phyloP scores from a whole-genome alignment of 1,284 basidiomycete genomes.

The Ustilago tritici region DNA sequence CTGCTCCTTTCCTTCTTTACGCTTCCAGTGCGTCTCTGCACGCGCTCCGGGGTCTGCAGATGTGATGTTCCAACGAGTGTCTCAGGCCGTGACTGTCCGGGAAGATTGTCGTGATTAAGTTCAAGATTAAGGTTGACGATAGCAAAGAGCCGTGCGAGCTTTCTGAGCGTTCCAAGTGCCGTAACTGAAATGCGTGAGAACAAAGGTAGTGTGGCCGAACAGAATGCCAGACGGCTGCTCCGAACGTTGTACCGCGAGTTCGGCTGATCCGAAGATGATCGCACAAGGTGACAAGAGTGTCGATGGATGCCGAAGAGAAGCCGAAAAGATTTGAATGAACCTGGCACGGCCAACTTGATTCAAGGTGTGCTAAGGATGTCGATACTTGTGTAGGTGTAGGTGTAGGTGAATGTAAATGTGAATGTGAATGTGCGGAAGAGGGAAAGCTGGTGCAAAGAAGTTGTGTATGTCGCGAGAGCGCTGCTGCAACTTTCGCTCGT shows the following conservation, averaged over 20 bases:
- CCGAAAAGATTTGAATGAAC: neutral
- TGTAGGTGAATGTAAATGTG: neutral
- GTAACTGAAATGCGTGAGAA: neutral
- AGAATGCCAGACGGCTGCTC: neutral
- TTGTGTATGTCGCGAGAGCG: conserved; percentile 17
- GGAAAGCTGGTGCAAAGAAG: neutral
- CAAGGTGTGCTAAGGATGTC: neutral
- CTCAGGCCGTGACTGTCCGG: neutral
- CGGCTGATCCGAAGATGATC: neutral
- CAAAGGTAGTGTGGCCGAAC: neutral
- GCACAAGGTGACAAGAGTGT: neutral
- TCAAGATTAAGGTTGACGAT: neutral
- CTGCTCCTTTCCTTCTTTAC: neutral
- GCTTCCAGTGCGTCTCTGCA: conserved; percentile 5
- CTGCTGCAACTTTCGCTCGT: neutral
- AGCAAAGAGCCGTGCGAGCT: neutral
- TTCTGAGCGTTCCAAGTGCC: conserved; percentile 20
- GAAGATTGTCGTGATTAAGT: neutral
- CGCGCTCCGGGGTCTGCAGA: neutral
- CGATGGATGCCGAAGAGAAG: neutral
- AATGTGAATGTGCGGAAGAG: neutral
- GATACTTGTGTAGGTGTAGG: neutral
- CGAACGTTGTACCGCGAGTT: conserved; percentile 6
- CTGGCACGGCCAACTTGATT: neutral
- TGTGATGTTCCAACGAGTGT: neutral